Evolutionary conservation across 192 early-diverging fungal genomes (phyloP).

Genomic region (Powellomyces hirtus): DNA sequence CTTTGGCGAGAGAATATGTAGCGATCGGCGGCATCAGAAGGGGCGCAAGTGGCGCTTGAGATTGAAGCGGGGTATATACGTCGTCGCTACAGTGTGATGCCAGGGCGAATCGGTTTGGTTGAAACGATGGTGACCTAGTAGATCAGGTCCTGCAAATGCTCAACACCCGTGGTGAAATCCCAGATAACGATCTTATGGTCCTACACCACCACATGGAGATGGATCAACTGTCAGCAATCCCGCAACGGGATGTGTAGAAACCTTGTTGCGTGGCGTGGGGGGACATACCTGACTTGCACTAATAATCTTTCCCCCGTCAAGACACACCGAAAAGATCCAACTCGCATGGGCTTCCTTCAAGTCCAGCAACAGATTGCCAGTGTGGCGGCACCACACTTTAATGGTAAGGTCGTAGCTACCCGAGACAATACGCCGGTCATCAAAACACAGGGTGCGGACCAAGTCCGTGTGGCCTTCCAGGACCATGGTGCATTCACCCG

Average conservation of each 20-base stretch:
- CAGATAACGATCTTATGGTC: constrained; percentile 53
- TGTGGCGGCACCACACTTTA: constrained; percentile 89
- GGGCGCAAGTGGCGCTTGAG: too few relatives aligned
- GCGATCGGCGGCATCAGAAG: too few relatives aligned
- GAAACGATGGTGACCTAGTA: too few relatives aligned
- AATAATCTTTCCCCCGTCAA: constrained; percentile 77
- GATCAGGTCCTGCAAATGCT: constrained; percentile 17
- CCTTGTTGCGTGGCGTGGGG: too few relatives aligned
- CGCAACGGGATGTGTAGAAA: too few relatives aligned
- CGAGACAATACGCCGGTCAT: constrained; percentile 76
- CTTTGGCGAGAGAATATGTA: too few relatives aligned
- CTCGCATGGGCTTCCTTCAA: constrained; percentile 76
- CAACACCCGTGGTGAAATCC: constrained; percentile 44
- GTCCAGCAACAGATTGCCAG: constrained; percentile 41
- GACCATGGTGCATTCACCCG: constrained; percentile 36
- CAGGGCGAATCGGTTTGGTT: too few relatives aligned
- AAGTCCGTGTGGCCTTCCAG: constrained; percentile 77
- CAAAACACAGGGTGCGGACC: constrained; percentile 88
- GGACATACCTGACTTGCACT: constrained; percentile 61
- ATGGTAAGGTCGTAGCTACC: constrained; percentile 94
- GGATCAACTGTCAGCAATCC: too few relatives aligned
- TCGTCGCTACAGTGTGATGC: too few relatives aligned
- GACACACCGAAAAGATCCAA: constrained; percentile 97
- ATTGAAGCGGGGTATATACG: too few relatives aligned
- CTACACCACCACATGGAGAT: too few relatives aligned